These are phyloP conservation scores for Wickerhamiella spandovensis DNA, from an alignment of 805 yeast genomes.

Conservation along the genomic window DNA sequence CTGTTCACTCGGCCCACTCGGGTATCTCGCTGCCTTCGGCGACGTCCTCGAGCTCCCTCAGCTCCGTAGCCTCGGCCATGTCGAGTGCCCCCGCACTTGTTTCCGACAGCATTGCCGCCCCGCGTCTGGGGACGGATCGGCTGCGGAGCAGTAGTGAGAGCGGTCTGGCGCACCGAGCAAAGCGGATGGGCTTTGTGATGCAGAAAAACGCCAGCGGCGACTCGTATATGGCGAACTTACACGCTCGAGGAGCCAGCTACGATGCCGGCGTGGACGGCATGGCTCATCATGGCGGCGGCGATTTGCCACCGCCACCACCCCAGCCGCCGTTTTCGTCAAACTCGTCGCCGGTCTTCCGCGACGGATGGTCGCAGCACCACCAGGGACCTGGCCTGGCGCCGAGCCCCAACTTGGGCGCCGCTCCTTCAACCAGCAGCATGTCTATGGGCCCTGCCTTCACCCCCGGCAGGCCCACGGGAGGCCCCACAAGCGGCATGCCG, in stretches of 20 bases:
- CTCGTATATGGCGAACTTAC: constrained; percentile 13
- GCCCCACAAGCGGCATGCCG: too few species aligned
- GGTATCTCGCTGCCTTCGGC: neutral
- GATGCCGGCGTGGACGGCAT: constrained; percentile 5
- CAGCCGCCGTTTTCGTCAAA: neutral
- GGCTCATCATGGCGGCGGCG: neutral
- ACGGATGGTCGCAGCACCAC: neutral
- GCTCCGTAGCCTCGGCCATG: neutral
- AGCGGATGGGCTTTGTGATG: constrained; percentile 59
- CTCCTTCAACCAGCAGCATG: neutral
- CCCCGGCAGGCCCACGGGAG: too few species aligned
- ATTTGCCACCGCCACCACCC: neutral
- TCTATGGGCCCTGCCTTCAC: too few species aligned
- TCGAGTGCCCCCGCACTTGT: neutral
- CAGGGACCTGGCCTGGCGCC: neutral
- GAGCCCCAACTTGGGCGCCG: neutral
- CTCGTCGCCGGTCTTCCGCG: neutral
- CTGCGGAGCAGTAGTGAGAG: constrained; percentile 30
- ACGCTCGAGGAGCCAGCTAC: constrained; percentile 31
- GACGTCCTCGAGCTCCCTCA: neutral
- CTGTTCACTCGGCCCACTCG: neutral
- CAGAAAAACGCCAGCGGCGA: constrained; percentile 13
- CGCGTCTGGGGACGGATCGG: neutral
- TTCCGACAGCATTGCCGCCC: neutral
- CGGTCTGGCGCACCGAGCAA: constrained; percentile 40